Percentiles rank a stretch among this genome's conserved stretches.
These are phyloP conservation scores for Verticillium tricorpus DNA, from an alignment of 2,329 filamentous ascomycete genomes.

Conservation along the genomic window DNA sequence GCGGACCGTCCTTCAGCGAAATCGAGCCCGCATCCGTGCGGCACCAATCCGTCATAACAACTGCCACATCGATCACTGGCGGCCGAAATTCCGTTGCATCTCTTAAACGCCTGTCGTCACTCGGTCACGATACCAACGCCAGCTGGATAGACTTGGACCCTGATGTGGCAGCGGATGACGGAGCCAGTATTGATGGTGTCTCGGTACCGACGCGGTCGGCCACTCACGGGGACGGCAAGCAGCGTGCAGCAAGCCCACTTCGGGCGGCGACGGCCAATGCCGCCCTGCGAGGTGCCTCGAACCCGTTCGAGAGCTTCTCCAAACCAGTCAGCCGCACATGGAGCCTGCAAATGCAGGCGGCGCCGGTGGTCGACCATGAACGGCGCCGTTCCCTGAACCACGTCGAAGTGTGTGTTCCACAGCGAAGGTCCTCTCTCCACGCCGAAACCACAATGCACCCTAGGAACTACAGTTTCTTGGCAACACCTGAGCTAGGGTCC, in stretches of 20 bases:
- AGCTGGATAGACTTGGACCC: slow-evolving; percentile 17
- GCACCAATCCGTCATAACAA: slow-evolving; percentile 32
- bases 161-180: slow-evolving; percentile 4
- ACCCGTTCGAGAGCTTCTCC: slow-evolving; percentile 11
- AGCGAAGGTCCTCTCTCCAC: slow-evolving; percentile 8
- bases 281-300: slow-evolving; percentile 4
- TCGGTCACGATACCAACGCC: slow-evolving; percentile 6
- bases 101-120: slow-evolving; percentile 10
- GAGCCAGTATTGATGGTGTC: background rate
- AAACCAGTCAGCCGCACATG: slow-evolving; percentile 9
- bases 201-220: background rate
- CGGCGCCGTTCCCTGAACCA: slow-evolving; percentile 7
- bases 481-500: background rate
- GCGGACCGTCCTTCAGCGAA: slow-evolving; percentile 29
- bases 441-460: background rate
- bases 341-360: slow-evolving; percentile 8
- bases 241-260: background rate
- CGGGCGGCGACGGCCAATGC: slow-evolving; percentile 2
- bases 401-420: slow-evolving; percentile 10
- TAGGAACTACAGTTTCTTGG: slow-evolving; percentile 1
- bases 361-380: background rate
- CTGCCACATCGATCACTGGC: slow-evolving; percentile 34
- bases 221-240: background rate
- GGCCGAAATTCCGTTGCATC: slow-evolving; percentile 23
- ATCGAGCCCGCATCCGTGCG: slow-evolving; percentile 26